Evolutionary conservation across 2,329 filamentous ascomycete species (phyloP).

Genomic region (Apiospora rasikravindrae): DNA sequence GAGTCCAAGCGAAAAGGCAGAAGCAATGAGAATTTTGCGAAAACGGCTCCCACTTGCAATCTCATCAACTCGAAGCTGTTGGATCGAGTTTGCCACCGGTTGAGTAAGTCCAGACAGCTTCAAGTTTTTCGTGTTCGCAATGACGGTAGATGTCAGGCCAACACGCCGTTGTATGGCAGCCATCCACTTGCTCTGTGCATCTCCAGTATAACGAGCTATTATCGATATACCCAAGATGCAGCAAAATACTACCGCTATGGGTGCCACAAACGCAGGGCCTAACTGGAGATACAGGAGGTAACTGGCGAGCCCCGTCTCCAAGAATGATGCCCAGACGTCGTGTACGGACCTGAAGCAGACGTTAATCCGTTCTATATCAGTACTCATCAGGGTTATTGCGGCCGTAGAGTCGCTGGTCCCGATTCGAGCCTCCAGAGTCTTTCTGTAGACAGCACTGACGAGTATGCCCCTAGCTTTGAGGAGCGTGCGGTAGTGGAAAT

Average conservation of each 20-base stretch:
- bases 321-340: constrained; percentile 45
- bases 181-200: constrained; percentile 44
- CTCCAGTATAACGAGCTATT: constrained; percentile 33
- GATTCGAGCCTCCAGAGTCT: constrained; percentile 33
- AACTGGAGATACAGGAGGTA: constrained; percentile 54
- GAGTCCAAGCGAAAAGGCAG: constrained; percentile 38
- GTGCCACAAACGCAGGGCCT: constrained; percentile 52
- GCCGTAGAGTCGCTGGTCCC: constrained; percentile 27
- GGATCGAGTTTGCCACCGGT: constrained; percentile 36
- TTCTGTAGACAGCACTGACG: constrained; percentile 40
- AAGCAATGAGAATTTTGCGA: constrained; percentile 40
- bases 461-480: constrained; percentile 38
- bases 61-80: constrained; percentile 43
- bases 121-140: constrained; percentile 48
- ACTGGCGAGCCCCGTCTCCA: constrained; percentile 51
- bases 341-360: constrained; percentile 36
- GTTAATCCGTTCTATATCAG: constrained; percentile 38
- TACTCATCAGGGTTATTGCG: constrained; percentile 40
- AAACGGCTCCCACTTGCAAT: constrained; percentile 43
- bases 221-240: constrained; percentile 27
- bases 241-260: constrained; percentile 48
- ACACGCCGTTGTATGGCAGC: constrained; percentile 39
- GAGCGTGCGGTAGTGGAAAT: constrained; percentile 42
- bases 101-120: constrained; percentile 45
- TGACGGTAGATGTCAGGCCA: constrained; percentile 38